phyloP scores from a whole-genome alignment of 169 alveolate genomes.

The Cryptosporidium canis region DNA sequence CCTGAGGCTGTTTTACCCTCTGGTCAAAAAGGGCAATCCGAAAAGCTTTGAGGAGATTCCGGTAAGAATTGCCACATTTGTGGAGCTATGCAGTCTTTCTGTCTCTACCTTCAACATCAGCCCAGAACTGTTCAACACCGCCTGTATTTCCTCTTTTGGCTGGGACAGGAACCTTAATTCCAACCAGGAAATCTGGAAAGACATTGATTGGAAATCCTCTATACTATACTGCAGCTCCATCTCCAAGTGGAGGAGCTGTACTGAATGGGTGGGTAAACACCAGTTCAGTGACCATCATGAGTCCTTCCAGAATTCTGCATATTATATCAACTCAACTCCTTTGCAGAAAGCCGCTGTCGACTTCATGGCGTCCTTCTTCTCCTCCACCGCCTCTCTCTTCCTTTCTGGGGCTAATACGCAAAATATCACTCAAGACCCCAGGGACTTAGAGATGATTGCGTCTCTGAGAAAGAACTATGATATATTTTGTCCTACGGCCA shows the following conservation, averaged over 20 bases:
- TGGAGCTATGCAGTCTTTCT: conserved; percentile 40
- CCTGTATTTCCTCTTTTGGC: conserved; percentile 63
- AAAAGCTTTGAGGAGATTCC: conserved; percentile 25
- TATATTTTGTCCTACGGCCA: conserved; percentile 41
- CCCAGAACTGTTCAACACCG: conserved; percentile 34
- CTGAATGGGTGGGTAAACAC: neutral
- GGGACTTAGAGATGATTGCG: conserved; percentile 6
- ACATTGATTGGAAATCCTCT: conserved; percentile 3
- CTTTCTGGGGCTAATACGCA: conserved; percentile 31
- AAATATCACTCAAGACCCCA: conserved; percentile 10
- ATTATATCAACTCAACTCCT: conserved; percentile 10
- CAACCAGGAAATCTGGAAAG: conserved; percentile 4
- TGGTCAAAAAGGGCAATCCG: neutral
- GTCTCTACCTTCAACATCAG: conserved; percentile 40
- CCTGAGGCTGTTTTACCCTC: conserved; percentile 32
- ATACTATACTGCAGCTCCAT: conserved; percentile 55
- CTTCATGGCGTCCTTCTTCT: conserved; percentile 33
- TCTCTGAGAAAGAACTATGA: neutral
- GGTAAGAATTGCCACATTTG: conserved; percentile 51
- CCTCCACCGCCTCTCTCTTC: conserved; percentile 22
- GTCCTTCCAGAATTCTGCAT: neutral
- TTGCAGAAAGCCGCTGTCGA: conserved; percentile 34
- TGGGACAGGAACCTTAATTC: neutral
- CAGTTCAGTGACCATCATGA: neutral
- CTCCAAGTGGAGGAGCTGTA: conserved; percentile 37